A percentile compares a stretch with the other conserved stretches of the same genome.
These are phyloP conservation scores for Fonsecaea multimorphosa DNA, from an alignment of 2,329 filamentous ascomycete species.

Conservation along the genomic window DNA sequence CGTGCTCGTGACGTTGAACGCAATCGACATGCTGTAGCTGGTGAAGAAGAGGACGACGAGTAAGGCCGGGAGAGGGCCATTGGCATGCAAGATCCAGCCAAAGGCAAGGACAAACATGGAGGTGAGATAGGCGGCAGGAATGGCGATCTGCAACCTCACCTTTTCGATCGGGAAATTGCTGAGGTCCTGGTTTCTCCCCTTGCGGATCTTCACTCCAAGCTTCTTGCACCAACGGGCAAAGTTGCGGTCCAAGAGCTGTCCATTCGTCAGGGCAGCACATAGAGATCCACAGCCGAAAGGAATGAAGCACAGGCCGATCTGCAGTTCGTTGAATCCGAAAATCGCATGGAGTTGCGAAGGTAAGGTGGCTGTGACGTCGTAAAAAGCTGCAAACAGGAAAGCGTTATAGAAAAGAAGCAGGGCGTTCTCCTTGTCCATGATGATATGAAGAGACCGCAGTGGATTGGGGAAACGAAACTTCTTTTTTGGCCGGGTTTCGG, in stretches of 20 bases:
- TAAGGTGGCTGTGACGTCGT: slow-evolving; percentile 54
- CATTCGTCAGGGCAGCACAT: slow-evolving; percentile 40
- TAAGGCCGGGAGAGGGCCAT: slow-evolving; percentile 44
- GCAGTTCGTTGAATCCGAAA: slow-evolving; percentile 56
- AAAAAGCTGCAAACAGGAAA: slow-evolving; percentile 56
- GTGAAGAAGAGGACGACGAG: slow-evolving; percentile 48
- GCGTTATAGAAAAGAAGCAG: slow-evolving; percentile 48
- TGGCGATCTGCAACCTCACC: slow-evolving; percentile 44
- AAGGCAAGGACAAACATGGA: slow-evolving; percentile 44
- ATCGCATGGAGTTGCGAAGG: slow-evolving; percentile 55
- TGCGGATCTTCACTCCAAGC: slow-evolving; percentile 66
- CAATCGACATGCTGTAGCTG: slow-evolving; percentile 48
- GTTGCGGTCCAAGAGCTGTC: slow-evolving; percentile 72
- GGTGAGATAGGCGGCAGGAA: slow-evolving; percentile 43
- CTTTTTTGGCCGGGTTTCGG: slow-evolving; percentile 5
- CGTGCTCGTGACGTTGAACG: slow-evolving; percentile 54
- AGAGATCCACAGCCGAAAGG: slow-evolving; percentile 42
- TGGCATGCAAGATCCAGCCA: slow-evolving; percentile 48
- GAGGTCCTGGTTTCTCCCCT: slow-evolving; percentile 61
- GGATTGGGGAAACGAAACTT: slow-evolving; percentile 51
- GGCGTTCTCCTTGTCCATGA: slow-evolving; percentile 47
- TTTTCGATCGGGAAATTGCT: slow-evolving; percentile 58
- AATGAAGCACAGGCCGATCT: slow-evolving; percentile 51
- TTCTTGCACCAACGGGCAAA: slow-evolving; percentile 70
- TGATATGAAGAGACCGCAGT: slow-evolving; percentile 46